phyloP scores from a whole-genome alignment of 2,329 filamentous ascomycete genomes.

The Penicillium paneum region DNA sequence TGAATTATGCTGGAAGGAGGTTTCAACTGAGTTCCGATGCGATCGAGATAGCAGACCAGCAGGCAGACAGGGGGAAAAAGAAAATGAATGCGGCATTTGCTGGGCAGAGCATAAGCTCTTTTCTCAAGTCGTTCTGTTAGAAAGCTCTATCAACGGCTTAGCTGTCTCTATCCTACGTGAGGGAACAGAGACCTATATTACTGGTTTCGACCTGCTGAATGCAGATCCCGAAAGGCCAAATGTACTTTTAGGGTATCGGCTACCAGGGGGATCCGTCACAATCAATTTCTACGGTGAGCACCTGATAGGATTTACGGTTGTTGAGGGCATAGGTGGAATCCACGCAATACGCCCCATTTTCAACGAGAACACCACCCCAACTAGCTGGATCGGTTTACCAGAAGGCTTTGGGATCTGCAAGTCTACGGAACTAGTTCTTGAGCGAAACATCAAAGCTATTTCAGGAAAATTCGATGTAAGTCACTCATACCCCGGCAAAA shows the following conservation, averaged over 20 bases:
- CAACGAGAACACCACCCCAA: not conserved
- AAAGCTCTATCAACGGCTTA: not conserved
- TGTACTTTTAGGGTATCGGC: constrained; percentile 1
- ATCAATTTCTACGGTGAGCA: not conserved
- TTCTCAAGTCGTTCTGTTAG: constrained; percentile 1
- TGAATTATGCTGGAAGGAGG: not conserved
- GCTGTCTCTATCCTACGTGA: constrained; percentile 1
- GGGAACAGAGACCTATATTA: not conserved
- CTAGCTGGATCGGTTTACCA: constrained; percentile 3
- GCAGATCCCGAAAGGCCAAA: not conserved
- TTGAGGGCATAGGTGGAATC: not conserved
- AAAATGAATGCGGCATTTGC: not conserved
- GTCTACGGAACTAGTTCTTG: not conserved
- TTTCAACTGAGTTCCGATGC: not conserved
- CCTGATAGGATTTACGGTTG: constrained; percentile 2
- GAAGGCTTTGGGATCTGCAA: not conserved
- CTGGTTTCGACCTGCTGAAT: constrained; percentile 3
- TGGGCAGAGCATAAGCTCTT: not conserved
- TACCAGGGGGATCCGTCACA: not conserved
- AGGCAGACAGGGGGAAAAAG: not conserved
- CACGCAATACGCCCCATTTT: not conserved
- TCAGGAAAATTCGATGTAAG: constrained; percentile 7
- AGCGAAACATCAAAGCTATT: constrained; percentile 3
- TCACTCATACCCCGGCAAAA: not conserved
- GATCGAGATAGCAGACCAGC: not conserved